Evolutionary conservation across 164 flowering plant species (phyloP).

Genomic region (Tetracentron sinense): DNA sequence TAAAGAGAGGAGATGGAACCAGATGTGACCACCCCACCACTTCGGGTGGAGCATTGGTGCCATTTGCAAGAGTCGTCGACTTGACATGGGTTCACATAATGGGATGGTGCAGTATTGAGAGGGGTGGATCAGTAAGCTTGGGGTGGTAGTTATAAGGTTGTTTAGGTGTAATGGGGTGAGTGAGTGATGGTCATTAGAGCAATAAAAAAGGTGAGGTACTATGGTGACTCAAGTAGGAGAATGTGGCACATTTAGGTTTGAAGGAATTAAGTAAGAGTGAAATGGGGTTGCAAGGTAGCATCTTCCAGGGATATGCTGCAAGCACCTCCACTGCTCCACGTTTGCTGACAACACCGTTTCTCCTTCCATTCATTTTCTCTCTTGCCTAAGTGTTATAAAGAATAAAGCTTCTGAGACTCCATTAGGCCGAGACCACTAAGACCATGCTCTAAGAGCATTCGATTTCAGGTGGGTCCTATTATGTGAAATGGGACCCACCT

Average conservation of each 20-base stretch:
- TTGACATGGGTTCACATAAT: background rate
- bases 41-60: background rate
- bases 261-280: conserved; percentile 1
- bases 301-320: conserved; percentile 45
- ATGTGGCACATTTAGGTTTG: conserved; percentile 10
- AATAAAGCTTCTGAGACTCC: too few relatives aligned
- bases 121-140: conserved; percentile 3
- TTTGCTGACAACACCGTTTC: conserved; percentile 1
- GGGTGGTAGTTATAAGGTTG: conserved; percentile 9
- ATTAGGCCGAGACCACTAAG: too few relatives aligned
- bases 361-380: background rate
- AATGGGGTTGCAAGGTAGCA: conserved; percentile 14
- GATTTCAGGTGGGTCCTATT: too few relatives aligned
- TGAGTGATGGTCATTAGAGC: background rate
- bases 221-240: conserved; percentile 1
- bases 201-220: background rate
- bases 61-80: background rate
- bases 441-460: too few relatives aligned
- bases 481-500: too few relatives aligned
- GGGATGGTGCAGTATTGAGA: background rate
- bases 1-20: background rate
- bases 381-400: background rate
- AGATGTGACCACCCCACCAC: conserved; percentile 2
- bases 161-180: too few relatives aligned
- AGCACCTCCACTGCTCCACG: conserved; percentile 24